Base-by-base conservation (phyloP, 805 yeast genomes). In the Tetrapisispora nanseiensis region DNA sequence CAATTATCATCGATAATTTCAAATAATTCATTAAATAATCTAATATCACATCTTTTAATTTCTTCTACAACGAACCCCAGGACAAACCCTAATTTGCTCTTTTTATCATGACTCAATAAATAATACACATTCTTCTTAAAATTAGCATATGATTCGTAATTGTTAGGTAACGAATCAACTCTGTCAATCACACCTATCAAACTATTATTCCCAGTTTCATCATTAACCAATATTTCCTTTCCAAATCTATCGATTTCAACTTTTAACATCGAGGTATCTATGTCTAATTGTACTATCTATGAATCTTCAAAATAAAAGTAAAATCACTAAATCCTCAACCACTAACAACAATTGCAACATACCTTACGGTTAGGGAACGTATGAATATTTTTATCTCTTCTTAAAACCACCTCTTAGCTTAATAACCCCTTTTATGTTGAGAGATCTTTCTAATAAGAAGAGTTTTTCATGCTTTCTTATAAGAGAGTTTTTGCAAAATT, bases 21-120 rank as follows among this genome's bases (percentile, higher is more conserved):
- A 68, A 67, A 61, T 11, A 51, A 44, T 6, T 45, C 28, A 15
- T 47, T 38, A 21, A 57, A 42, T 3, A 50, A 15, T 1, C 34
- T 36, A 3, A 19, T 10, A 6, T 51, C 47, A 2, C 48, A 42
- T 16, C 18, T 61, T 57, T 19, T 41, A 55, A 57, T 63, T 59
- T 59, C 59, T 3, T 50, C 39, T 0, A 65, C 65, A 0, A 69
- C 68, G 24, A 58, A 42, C 3, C 60, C 58, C 10, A 66, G 47
- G 18, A 72, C 53, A 46, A 61, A 70, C 1, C 76, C 78, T 21
- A 72, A 50, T 31, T 51, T 51, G 7, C 18, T 8, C 2, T 46
- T 30, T 2, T 54, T 56, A 35, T 65, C 66, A 46, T 71, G 74
- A 0, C 75, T 60, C 6, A 51, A 35, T 9, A 72, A 44, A 23